Percentiles rank a stretch among this genome's conserved stretches.
These are phyloP conservation scores for Vigna nakashimae DNA, from an alignment of 306 rosid species.

Conservation along the genomic window DNA sequence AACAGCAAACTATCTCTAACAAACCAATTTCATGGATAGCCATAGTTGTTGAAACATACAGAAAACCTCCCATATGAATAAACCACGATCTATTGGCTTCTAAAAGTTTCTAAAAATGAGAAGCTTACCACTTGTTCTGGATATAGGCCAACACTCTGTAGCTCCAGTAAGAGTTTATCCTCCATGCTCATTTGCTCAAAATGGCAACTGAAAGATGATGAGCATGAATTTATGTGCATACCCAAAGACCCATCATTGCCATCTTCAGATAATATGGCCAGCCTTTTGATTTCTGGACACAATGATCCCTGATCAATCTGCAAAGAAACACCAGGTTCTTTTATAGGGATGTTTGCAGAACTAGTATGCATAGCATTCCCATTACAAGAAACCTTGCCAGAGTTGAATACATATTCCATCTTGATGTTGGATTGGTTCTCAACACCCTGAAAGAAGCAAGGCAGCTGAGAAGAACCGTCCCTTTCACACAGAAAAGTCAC, in stretches of 20 bases:
- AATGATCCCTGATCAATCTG: slow-evolving; percentile 47
- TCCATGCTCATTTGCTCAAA: slow-evolving; percentile 67
- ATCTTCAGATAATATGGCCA: slow-evolving; percentile 54
- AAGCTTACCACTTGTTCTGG: slow-evolving; percentile 79
- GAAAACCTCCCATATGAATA: slow-evolving; percentile 29
- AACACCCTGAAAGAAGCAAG: slow-evolving; percentile 46
- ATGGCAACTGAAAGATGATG: slow-evolving; percentile 46
- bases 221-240: slow-evolving; percentile 43
- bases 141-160: slow-evolving; percentile 73
- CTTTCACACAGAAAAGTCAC: slow-evolving; percentile 47
- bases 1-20: slow-evolving; percentile 1
- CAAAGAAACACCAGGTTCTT: slow-evolving; percentile 39
- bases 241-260: slow-evolving; percentile 52
- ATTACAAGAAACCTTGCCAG: slow-evolving; percentile 60
- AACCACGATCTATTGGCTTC: slow-evolving; percentile 6
- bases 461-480: slow-evolving; percentile 49
- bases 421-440: slow-evolving; percentile 47
- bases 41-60: slow-evolving; percentile 3
- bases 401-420: slow-evolving; percentile 43
- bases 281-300: slow-evolving; percentile 46
- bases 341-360: slow-evolving; percentile 47
- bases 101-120: slow-evolving; percentile 37
- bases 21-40: slow-evolving; percentile 15
- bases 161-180: slow-evolving; percentile 78
- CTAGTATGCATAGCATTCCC: slow-evolving; percentile 50